These are phyloP conservation scores for Flaveria linearis DNA, from an alignment of 129 eudicot genomes.

Conservation along the genomic window DNA sequence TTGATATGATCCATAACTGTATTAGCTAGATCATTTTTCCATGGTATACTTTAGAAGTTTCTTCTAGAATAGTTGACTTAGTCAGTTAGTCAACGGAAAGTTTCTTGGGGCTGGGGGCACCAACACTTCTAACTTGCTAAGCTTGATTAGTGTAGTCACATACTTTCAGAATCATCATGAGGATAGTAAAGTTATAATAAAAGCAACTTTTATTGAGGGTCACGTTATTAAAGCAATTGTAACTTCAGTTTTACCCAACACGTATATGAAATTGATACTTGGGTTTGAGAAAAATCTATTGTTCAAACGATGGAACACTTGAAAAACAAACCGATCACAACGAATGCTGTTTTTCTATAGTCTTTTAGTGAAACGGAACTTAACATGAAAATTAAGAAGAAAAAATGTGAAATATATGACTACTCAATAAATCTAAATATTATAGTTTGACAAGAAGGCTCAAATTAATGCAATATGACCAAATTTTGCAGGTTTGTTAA, in stretches of 20 bases:
- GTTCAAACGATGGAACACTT: background rate
- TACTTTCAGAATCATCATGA: no score
- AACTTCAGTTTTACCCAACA: no score
- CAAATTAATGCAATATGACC: background rate
- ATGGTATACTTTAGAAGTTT: background rate
- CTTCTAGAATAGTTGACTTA: no score
- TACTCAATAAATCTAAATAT: background rate
- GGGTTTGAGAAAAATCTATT: background rate
- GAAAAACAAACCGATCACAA: background rate
- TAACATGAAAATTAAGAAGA: background rate
- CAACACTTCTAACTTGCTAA: no score
- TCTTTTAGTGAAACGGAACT: background rate
- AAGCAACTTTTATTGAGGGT: background rate
- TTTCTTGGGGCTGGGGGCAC: no score
- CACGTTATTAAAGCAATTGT: background rate
- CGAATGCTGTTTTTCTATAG: background rate
- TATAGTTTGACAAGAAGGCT: background rate
- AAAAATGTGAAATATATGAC: background rate
- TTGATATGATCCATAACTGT: slow-evolving; percentile 66
- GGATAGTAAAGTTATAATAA: no score
- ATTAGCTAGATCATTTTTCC: slow-evolving; percentile 44
- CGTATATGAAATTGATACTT: no score
- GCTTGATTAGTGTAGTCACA: no score
- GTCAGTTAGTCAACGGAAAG: background rate
- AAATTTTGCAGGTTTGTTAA: background rate